Base-by-base conservation (phyloP, 495 filamentous ascomycete species). In the Penicillium lagena region DNA sequence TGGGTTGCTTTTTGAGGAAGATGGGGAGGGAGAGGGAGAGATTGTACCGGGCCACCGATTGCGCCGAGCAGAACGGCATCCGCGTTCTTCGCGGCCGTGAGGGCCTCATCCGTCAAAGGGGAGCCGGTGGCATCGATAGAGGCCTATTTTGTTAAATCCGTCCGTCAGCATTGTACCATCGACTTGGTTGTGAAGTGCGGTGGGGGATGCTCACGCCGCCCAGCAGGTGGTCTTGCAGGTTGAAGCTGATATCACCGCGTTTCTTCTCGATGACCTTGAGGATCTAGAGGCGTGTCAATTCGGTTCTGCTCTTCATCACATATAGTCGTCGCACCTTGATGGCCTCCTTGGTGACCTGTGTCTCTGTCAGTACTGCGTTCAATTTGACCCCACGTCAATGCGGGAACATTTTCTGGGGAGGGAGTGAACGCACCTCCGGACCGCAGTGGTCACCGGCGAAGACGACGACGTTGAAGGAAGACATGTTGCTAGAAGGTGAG, bases 41-140 rank as follows among this genome's bases (percentile, higher is more conserved):
- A 22, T 6, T 17, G 22, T 80, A 85, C 81, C 12, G 93, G 93
- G 34, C 93, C 93, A 53, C 93, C 93, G 57, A 98, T 95, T 47
- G 93, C 93, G 43, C 93, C 93, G 29, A 98, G 80, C 44, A 98
- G 78, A 42, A 97, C 83, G 29, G 91, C 93, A 63, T 97, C 89
- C 41, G 94, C 90, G 36, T 77, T 71, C 71, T 95, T 94, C 49
- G 90, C 91, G 10, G 90, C 91, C 8, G 66, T 65, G 50, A 98
- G 83, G 49, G 93, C 90, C 51, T 83, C 79, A 47, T 90, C 87
- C 35, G 91, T 93, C 43, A 97, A 73, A 12, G 93, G 82, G 7
- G 70, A 72, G 43, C 84, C 84, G 52, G 81, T 83, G 8, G 79
- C 82, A 56, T 96, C 86, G 65, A 98, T 98, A 33, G 93, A 96